Evolutionary conservation across 352 stramenopile genomes (phyloP).

Genomic region (Phytophthora macrochlamydospora): DNA sequence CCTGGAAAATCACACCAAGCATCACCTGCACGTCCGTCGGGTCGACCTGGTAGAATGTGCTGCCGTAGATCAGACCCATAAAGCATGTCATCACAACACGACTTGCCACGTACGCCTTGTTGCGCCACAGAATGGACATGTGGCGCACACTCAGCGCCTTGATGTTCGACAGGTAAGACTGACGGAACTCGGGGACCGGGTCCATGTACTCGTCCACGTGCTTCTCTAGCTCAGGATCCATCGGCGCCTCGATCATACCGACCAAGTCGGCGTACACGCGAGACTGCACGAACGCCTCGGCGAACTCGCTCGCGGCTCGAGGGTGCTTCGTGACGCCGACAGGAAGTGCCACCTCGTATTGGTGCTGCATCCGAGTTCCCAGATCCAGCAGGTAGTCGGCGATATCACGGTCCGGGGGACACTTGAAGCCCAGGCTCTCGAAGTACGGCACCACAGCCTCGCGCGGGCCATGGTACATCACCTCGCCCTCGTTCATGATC

Average conservation of each 20-base stretch:
- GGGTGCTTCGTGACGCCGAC: constrained; percentile 19
- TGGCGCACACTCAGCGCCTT: constrained; percentile 29
- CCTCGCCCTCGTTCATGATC: constrained; percentile 44
- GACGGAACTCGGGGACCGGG: constrained; percentile 18
- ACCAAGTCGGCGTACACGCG: constrained; percentile 22
- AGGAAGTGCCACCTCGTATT: constrained; percentile 35
- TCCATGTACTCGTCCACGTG: constrained; percentile 15
- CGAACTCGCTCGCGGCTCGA: constrained; percentile 34
- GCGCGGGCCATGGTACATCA: constrained; percentile 37
- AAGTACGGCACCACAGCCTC: constrained; percentile 28
- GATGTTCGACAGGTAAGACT: constrained; percentile 16
- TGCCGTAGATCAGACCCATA: constrained; percentile 13
- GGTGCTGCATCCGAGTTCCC: constrained; percentile 41
- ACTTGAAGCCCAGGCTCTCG: constrained; percentile 24
- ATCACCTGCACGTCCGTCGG: constrained; percentile 1
- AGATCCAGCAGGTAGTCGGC: constrained; percentile 37
- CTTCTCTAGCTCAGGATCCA: constrained; percentile 20
- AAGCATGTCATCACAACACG: constrained; percentile 25
- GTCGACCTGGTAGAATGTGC: constrained; percentile 4
- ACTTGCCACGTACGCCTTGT: constrained; percentile 19
- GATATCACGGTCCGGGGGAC: constrained; percentile 21
- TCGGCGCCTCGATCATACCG: constrained; percentile 20
- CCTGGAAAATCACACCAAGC: constrained; percentile 4
- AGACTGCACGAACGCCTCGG: constrained; percentile 39
- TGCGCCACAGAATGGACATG: constrained; percentile 44